phyloP scores from a whole-genome alignment of 805 yeast species.

The Suhomyces kilbournensis region DNA sequence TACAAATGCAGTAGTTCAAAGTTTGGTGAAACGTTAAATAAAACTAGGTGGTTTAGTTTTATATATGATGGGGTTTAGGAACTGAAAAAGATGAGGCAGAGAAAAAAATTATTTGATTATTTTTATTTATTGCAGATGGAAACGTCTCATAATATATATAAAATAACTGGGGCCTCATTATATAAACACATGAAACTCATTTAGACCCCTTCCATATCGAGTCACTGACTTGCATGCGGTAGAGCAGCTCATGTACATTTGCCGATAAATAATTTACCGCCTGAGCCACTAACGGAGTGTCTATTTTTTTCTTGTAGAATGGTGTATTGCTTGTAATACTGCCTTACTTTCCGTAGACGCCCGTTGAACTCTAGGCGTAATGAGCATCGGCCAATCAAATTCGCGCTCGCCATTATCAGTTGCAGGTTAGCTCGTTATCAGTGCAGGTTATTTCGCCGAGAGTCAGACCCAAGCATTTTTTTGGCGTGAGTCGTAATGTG shows the following conservation, averaged over 20 bases:
- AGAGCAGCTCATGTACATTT: background rate
- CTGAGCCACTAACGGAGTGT: background rate
- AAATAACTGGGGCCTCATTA: background rate
- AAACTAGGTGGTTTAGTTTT: background rate
- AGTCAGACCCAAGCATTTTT: background rate
- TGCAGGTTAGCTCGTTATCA: slow-evolving; percentile 3
- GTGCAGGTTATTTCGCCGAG: slow-evolving; percentile 2
- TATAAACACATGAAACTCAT: background rate
- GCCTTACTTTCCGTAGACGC: background rate
- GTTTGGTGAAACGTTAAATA: background rate
- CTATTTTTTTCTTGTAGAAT: background rate
- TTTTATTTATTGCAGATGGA: background rate
- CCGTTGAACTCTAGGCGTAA: background rate
- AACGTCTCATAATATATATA: background rate
- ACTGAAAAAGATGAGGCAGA: background rate
- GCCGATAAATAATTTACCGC: background rate
- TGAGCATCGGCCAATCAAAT: slow-evolving; percentile 3
- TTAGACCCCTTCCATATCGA: background rate
- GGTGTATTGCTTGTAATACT: background rate
- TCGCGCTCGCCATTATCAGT: slow-evolving; percentile 1
- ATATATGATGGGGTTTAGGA: background rate
- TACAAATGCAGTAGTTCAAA: background rate
- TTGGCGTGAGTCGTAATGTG: background rate
- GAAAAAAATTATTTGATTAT: background rate
- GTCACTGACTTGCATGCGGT: background rate